phyloP scores from a whole-genome alignment of 805 yeast species.

The Tetrapisispora namnaoensis region DNA sequence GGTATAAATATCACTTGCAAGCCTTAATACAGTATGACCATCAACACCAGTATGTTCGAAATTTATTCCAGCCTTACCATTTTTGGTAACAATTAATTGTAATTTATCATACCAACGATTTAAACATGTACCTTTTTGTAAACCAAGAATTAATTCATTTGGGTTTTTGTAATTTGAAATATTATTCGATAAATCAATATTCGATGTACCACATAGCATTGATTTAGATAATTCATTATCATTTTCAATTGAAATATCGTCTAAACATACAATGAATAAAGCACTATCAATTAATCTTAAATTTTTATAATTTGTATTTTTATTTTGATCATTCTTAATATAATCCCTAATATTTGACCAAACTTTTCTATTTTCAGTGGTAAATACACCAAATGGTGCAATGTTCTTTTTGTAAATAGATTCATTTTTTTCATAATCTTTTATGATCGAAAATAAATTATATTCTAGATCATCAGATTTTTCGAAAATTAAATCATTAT shows the following conservation, averaged over 20 bases:
- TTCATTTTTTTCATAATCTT: constrained; percentile 47
- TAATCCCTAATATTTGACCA: constrained; percentile 72
- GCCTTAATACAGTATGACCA: constrained; percentile 85
- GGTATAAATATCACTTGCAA: constrained; percentile 83
- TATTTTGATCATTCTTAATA: constrained; percentile 34
- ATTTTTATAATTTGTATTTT: constrained; percentile 55
- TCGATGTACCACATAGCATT: constrained; percentile 79
- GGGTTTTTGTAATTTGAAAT: background rate
- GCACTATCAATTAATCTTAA: constrained; percentile 71
- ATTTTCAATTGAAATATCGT: constrained; percentile 54
- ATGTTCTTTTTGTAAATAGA: background rate
- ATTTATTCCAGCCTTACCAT: constrained; percentile 88
- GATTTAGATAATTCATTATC: constrained; percentile 64
- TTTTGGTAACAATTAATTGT: constrained; percentile 76
- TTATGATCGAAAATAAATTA: constrained; percentile 65
- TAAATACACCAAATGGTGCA: constrained; percentile 71
- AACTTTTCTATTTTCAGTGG: constrained; percentile 78
- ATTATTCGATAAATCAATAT: constrained; percentile 42
- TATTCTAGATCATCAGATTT: constrained; percentile 65
- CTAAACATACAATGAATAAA: constrained; percentile 72
- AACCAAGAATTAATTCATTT: constrained; percentile 35
- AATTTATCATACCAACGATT: constrained; percentile 92
- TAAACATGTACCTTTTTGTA: constrained; percentile 89
- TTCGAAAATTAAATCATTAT: constrained; percentile 54
- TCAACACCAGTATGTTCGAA: constrained; percentile 94